Evolutionary conservation across 2,329 filamentous ascomycete genomes (phyloP).

Genomic region (Chaetomium sp.): DNA sequence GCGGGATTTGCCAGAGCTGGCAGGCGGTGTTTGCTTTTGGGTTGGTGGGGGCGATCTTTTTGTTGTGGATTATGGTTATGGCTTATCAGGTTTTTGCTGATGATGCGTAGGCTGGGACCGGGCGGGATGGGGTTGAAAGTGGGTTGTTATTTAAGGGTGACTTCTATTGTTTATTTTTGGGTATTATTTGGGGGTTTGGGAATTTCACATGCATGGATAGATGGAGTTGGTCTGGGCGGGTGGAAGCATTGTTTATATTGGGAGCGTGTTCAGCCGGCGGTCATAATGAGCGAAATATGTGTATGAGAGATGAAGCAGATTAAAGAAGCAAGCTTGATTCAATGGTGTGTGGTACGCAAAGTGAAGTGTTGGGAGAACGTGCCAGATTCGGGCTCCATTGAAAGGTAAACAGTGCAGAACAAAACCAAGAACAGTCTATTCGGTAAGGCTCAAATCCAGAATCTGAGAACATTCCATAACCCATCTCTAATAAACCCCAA

Average conservation of each 20-base stretch:
- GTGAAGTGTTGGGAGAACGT: too few relatives aligned
- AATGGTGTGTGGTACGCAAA: too few relatives aligned
- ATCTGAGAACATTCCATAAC: too few relatives aligned
- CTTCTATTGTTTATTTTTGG: background rate
- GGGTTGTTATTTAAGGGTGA: background rate
- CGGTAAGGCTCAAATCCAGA: too few relatives aligned
- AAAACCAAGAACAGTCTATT: too few relatives aligned
- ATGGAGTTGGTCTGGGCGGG: constrained; percentile 7
- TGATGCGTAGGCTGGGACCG: too few relatives aligned
- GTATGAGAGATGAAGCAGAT: too few relatives aligned
- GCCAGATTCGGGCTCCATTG: too few relatives aligned
- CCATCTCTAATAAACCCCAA: too few relatives aligned
- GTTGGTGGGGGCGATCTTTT: constrained; percentile 52
- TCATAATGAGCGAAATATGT: background rate
- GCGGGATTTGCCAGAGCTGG: constrained; percentile 58
- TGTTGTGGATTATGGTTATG: constrained; percentile 65
- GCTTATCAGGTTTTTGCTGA: constrained; percentile 55
- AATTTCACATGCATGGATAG: constrained; percentile 4
- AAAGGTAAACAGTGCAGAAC: too few relatives aligned
- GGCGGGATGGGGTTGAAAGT: too few relatives aligned
- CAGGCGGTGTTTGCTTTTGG: constrained; percentile 58
- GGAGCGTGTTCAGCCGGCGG: background rate
- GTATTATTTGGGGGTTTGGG: background rate
- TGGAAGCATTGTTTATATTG: background rate
- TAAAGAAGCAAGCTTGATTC: too few relatives aligned